Base-by-base conservation (phyloP, 2,329 filamentous ascomycete species). In the Pleurostoma richardsiae region DNA sequence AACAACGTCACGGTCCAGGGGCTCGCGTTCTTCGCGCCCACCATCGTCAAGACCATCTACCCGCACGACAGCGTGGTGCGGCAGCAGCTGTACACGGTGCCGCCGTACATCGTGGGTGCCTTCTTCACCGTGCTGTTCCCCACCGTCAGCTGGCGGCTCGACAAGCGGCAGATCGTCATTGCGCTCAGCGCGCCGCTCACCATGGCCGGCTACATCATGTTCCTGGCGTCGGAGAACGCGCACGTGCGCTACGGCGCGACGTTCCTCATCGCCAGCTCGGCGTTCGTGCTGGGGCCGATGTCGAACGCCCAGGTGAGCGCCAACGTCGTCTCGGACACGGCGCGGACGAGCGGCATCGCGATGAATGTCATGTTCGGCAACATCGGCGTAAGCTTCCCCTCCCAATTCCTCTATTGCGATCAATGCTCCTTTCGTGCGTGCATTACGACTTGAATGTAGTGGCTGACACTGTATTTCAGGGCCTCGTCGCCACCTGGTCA, bases 1-100 rank as follows among this genome's bases (percentile, higher is more conserved):
- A 72, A 83, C 70, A 86, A 85, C 64, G 78, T 88, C 58, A 88
- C 84, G 0, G 83, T 88, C 3, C 82, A 87, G 56, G 83, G 84
- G 4, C 69, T 88, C 4, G 80, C 81, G 2, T 86, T 87, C 70
- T 88, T 88, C 62, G 68, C 76, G 0, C 84, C 85, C 0, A 87
- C 84, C 0, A 87, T 88, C 47, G 82, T 88, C 48, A 66, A 64
- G 41, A 84, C 77, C 4, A 87, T 89, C 54, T 88, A 88, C 56
- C 80, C 81, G 0, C 57, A 73, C 2, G 67, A 69, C 47, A 71
- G 67, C 7, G 74, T 80, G 2, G 69, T 88, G 10, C 75, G 73
- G 2, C 80, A 87, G 58, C 86, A 89, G 62, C 76, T 88, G 1
- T 79, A 79, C 52, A 88, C 84, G 0, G 85, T 88, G 0, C 86